These are phyloP conservation scores for Amoeboaphelidium protococcarum DNA, from an alignment of 371 early-diverging fungal species.

Conservation along the genomic window DNA sequence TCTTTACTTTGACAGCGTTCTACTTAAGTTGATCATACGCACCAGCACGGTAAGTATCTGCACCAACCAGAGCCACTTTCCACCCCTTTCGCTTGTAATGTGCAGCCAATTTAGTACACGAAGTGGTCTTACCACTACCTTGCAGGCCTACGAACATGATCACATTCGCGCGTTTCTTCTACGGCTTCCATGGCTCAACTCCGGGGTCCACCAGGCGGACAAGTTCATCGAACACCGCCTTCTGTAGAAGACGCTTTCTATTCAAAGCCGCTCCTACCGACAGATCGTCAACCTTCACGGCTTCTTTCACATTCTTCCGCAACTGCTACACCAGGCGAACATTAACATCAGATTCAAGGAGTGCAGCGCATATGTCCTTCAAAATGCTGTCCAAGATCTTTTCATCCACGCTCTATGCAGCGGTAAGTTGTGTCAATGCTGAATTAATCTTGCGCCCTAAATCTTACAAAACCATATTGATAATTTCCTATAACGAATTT, in stretches of 20 bases:
- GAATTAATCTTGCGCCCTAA: conserved; percentile 65
- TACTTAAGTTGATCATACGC: conserved; percentile 99
- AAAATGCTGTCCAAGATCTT: conserved; percentile 58
- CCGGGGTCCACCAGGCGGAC: conserved; percentile 78
- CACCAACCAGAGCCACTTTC: conserved; percentile 91
- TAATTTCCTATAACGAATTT: no score
- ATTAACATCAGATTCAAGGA: conserved; percentile 84
- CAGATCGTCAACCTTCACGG: conserved; percentile 51
- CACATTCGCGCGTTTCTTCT: conserved; percentile 55
- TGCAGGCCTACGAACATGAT: conserved; percentile 99
- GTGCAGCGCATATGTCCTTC: conserved; percentile 64
- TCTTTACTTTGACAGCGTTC: conserved; percentile 92
- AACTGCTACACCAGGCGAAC: conserved; percentile 60
- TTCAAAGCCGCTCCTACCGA: conserved; percentile 48
- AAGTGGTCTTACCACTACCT: conserved; percentile 97
- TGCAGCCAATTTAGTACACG: conserved; percentile 92
- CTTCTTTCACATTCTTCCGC: conserved; percentile 57
- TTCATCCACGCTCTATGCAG: conserved; percentile 63
- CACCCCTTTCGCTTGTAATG: conserved; percentile 93
- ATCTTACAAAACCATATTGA: conserved; percentile 58
- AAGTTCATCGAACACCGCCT: conserved; percentile 90
- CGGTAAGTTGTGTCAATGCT: conserved; percentile 47
- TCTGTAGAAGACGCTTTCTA: conserved; percentile 66
- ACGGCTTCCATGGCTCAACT: conserved; percentile 59
- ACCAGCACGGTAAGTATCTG: conserved; percentile 99